A percentile compares a stretch with the other conserved stretches of the same genome.
Evolutionary conservation across 2,329 filamentous ascomycete genomes (phyloP).

Genomic region (Nemania sp.): DNA sequence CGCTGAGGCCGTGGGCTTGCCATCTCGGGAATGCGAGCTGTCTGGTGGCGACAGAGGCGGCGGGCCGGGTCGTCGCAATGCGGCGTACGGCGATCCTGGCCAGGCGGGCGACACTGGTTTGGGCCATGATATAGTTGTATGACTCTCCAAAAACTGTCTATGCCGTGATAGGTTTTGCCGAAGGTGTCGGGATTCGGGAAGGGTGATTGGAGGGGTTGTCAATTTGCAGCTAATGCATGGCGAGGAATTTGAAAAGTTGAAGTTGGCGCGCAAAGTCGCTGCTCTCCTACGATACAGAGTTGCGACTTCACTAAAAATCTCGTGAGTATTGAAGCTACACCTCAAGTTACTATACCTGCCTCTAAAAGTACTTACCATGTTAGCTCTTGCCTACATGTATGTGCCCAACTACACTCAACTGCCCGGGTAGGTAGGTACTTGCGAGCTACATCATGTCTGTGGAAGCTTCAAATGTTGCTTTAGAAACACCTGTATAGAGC

Average conservation of each 20-base stretch:
- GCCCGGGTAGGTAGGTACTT: no score
- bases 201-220: constrained; percentile 9
- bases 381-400: no score
- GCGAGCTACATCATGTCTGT: no score
- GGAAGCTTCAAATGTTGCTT: no score
- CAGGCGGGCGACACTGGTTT: constrained; percentile 36
- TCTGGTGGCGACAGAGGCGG: constrained; percentile 30
- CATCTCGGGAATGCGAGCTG: constrained; percentile 27
- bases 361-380: no score
- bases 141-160: not conserved
- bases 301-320: not conserved
- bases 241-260: not conserved
- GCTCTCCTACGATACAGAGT: not conserved
- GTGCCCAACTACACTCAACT: no score
- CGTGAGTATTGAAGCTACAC: constrained; percentile 1
- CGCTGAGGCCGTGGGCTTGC: constrained; percentile 5
- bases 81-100: constrained; percentile 45
- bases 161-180: not conserved
- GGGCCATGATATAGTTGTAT: not conserved
- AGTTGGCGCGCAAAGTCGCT: not conserved
- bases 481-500: not conserved
- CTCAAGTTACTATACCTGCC: no score
- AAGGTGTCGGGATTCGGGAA: not conserved
- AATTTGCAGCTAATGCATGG: constrained; percentile 14
- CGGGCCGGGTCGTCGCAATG: constrained; percentile 30